Evolutionary conservation across 2,329 filamentous ascomycete genomes (phyloP).

Genomic region (Ascochyta koolunga): DNA sequence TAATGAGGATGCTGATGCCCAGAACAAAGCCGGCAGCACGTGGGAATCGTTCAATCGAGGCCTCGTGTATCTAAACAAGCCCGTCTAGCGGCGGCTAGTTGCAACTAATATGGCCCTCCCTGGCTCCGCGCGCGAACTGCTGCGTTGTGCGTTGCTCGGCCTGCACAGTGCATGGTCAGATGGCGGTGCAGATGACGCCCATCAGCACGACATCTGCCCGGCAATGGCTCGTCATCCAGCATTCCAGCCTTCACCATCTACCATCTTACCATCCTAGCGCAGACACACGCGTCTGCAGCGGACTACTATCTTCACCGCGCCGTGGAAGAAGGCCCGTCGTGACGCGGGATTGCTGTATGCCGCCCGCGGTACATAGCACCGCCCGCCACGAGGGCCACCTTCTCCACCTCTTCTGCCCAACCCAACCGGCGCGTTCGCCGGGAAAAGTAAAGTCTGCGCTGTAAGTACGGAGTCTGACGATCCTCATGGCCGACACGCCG

Average conservation of each 20-base stretch:
- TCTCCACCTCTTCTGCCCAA: conserved; percentile 27
- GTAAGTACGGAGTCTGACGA: conserved; percentile 4
- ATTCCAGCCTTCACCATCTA: too few relatives aligned
- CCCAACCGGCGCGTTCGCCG: conserved; percentile 33
- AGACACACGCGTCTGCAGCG: conserved; percentile 7
- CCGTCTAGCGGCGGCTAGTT: conserved; percentile 45
- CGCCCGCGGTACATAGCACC: conserved; percentile 26
- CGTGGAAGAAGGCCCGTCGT: conserved; percentile 7
- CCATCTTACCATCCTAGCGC: too few relatives aligned
- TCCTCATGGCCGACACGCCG: conserved; percentile 14
- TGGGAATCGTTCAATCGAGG: conserved; percentile 49
- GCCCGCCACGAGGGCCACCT: conserved; percentile 36
- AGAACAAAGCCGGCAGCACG: conserved; percentile 40
- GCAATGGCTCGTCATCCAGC: conserved; percentile 7
- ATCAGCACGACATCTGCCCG: conserved; percentile 17
- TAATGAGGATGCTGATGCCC: conserved; percentile 32
- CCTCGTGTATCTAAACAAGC: conserved; percentile 47
- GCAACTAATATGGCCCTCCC: conserved; percentile 41
- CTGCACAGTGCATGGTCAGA: conserved; percentile 24
- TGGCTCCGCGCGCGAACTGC: conserved; percentile 30
- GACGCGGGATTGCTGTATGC: conserved; percentile 18
- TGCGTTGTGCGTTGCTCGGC: too few relatives aligned
- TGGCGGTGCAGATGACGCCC: conserved; percentile 20
- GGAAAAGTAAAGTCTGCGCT: conserved; percentile 17
- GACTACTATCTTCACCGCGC: conserved; percentile 16